phyloP scores from a whole-genome alignment of 306 rosid species.

The Cajanus cajan region DNA sequence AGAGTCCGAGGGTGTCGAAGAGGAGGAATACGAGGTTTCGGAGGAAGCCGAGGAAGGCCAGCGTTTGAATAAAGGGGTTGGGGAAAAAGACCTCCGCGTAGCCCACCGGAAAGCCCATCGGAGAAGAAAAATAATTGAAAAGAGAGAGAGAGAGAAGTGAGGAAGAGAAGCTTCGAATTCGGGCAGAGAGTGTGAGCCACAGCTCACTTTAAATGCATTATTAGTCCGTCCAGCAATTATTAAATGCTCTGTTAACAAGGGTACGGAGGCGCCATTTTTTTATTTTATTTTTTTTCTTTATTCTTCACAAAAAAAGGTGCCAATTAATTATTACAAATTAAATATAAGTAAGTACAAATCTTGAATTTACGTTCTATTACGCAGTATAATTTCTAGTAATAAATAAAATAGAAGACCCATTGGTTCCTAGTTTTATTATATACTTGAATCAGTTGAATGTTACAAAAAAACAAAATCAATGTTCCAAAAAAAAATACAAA shows the following conservation, averaged over 20 bases:
- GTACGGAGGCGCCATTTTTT: too few species aligned
- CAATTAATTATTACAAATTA: too few species aligned
- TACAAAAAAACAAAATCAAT: too few species aligned
- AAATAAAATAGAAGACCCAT: too few species aligned
- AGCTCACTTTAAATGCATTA: background rate
- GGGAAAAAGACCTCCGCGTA: slow-evolving; percentile 77
- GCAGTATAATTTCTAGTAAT: too few species aligned
- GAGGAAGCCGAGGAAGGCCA: slow-evolving; percentile 67
- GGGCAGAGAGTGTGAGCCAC: background rate
- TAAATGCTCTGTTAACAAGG: background rate
- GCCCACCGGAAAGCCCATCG: slow-evolving; percentile 85
- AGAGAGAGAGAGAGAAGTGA: background rate
- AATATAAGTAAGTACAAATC: too few species aligned
- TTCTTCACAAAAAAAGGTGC: too few species aligned
- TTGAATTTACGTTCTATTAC: too few species aligned
- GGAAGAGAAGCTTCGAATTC: slow-evolving; percentile 15
- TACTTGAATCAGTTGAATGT: too few species aligned
- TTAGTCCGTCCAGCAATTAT: background rate
- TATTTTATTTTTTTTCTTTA: too few species aligned
- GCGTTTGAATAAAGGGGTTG: slow-evolving; percentile 59
- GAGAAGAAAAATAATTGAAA: background rate
- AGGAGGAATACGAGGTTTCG: slow-evolving; percentile 59
- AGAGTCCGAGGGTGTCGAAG: slow-evolving; percentile 68
- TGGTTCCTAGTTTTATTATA: too few species aligned
- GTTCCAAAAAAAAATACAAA: too few species aligned